phyloP scores from a whole-genome alignment of 2,329 filamentous ascomycete species.

The Nannizziopsis arthrosporioides region DNA sequence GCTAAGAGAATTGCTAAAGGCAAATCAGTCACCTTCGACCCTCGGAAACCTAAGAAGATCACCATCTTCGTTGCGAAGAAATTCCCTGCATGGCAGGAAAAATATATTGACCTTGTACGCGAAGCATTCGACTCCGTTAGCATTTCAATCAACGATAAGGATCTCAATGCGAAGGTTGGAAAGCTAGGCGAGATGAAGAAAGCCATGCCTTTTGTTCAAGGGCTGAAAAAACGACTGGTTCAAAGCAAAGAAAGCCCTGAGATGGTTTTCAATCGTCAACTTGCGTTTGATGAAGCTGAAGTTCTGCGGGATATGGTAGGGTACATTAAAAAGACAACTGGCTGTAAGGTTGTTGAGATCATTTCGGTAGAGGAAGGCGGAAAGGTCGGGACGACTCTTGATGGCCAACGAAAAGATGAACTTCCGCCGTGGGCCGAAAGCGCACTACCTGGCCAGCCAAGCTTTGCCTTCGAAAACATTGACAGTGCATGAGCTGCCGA shows the following conservation, averaged over 20 bases:
- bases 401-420: conserved; percentile 38
- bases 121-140: conserved; percentile 54
- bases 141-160: conserved; percentile 64
- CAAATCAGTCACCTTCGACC: conserved; percentile 74
- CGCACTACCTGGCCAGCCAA: conserved; percentile 71
- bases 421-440: conserved; percentile 53
- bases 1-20: conserved; percentile 87
- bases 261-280: conserved; percentile 67
- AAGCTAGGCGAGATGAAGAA: conserved; percentile 82
- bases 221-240: conserved; percentile 69
- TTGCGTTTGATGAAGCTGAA: conserved; percentile 73
- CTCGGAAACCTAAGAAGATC: conserved; percentile 82
- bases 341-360: conserved; percentile 59
- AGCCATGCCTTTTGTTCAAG: conserved; percentile 92
- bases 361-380: conserved; percentile 54
- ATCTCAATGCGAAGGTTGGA: conserved; percentile 61
- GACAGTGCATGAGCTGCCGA: conserved; percentile 15
- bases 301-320: conserved; percentile 67
- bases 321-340: conserved; percentile 64
- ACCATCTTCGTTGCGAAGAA: conserved; percentile 69
- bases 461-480: conserved; percentile 77
- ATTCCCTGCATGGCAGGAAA: conserved; percentile 84
- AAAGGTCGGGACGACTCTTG: conserved; percentile 35
- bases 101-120: conserved; percentile 70
- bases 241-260: conserved; percentile 51